phyloP scores from a whole-genome alignment of 257 asterid genomes.

The Penstemon eatonii region DNA sequence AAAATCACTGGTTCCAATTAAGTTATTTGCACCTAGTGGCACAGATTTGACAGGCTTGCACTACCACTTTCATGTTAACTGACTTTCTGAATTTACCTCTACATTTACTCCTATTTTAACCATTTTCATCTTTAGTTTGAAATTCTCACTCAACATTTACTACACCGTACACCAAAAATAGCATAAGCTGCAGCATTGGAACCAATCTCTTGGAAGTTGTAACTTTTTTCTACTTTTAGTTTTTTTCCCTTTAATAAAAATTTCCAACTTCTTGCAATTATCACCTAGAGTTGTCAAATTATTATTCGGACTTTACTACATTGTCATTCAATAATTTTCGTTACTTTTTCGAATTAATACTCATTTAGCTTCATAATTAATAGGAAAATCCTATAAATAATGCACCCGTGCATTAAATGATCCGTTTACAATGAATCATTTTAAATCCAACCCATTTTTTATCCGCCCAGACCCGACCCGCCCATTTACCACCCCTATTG shows the following conservation, averaged over 20 bases:
- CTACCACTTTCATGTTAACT: conserved; percentile 28
- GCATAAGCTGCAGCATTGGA: conserved; percentile 1
- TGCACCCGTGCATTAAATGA: no score
- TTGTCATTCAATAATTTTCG: not conserved
- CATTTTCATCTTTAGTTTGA: conserved; percentile 30
- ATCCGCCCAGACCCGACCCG: no score
- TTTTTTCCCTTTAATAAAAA: not conserved
- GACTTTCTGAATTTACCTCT: conserved; percentile 17
- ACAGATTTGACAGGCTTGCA: conserved; percentile 3
- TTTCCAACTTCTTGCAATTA: not conserved
- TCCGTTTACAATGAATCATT: no score
- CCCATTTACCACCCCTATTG: no score
- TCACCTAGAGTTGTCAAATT: no score
- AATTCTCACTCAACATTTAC: conserved; percentile 26
- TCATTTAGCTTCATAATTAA: not conserved
- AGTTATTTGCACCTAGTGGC: conserved; percentile 21
- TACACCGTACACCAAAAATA: conserved; percentile 21
- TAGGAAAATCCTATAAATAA: no score
- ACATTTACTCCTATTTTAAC: conserved; percentile 19
- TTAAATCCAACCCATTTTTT: no score
- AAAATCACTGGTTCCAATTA: conserved; percentile 3
- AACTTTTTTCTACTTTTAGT: not conserved
- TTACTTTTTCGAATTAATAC: not conserved
- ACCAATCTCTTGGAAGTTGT: conserved; percentile 20
- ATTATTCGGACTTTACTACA: not conserved